Conservation (phyloP, 2,329 filamentous ascomycete species). For the Xylariaceae sp. region DNA sequence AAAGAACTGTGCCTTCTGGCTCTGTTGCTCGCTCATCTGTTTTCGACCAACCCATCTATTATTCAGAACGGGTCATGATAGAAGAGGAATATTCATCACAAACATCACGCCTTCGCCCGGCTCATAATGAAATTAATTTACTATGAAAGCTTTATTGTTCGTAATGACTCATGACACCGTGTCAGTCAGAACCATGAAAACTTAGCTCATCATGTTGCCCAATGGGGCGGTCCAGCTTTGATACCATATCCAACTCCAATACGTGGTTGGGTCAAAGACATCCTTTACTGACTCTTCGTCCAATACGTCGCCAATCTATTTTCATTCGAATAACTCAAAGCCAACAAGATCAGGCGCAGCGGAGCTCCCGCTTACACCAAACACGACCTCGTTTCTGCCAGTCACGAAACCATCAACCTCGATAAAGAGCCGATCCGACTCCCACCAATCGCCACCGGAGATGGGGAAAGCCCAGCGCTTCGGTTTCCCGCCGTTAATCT, state of each 20-base stretch:
- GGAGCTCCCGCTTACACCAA: slow-evolving; percentile 38
- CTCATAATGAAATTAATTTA: too few relatives aligned
- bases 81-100: too few relatives aligned
- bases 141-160: slow-evolving; percentile 6
- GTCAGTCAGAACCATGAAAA: too few relatives aligned
- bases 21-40: neutral
- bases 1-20: too few relatives aligned
- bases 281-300: neutral
- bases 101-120: too few relatives aligned
- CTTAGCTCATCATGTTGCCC: neutral
- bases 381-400: slow-evolving; percentile 48
- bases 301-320: neutral
- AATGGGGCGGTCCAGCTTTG: neutral
- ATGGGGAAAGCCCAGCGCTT: slow-evolving; percentile 59
- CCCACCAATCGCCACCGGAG: slow-evolving; percentile 58
- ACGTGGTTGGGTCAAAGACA: slow-evolving; percentile 12
- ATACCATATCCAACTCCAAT: slow-evolving; percentile 3
- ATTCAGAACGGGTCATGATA: too few relatives aligned
- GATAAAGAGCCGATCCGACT: slow-evolving; percentile 53
- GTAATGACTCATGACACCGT: slow-evolving; percentile 24
- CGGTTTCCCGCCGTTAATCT: slow-evolving; percentile 50
- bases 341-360: slow-evolving; percentile 54
- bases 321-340: slow-evolving; percentile 45
- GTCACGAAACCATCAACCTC: slow-evolving; percentile 54
- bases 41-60: too few relatives aligned